Percentiles rank a stretch among this genome's conserved stretches.
phyloP scores from a whole-genome alignment of 208 protist species.

The Trypanosoma congolense region DNA sequence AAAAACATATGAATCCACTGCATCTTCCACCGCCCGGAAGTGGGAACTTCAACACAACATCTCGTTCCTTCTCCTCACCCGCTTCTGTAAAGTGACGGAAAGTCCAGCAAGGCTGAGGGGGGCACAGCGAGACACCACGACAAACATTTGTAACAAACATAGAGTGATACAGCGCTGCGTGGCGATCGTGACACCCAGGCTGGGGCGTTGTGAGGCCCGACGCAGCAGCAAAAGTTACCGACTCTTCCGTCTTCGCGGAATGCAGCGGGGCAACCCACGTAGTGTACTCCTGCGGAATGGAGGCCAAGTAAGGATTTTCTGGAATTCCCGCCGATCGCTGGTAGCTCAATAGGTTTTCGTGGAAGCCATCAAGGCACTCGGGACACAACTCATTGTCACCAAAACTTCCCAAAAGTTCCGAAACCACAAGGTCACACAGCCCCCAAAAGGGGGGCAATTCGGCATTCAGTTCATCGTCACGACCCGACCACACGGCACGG shows the following conservation, averaged over 20 bases:
- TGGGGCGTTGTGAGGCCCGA: conserved; percentile 56
- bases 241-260: conserved; percentile 46
- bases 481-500: conserved; percentile 39
- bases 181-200: conserved; percentile 36
- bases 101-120: conserved; percentile 73
- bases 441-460: conserved; percentile 58
- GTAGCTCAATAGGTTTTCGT: conserved; percentile 47
- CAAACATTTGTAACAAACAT: conserved; percentile 70
- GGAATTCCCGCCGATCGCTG: conserved; percentile 34
- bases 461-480: conserved; percentile 6
- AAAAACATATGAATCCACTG: conserved; percentile 71
- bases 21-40: conserved; percentile 32
- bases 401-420: conserved; percentile 98
- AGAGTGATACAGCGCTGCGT: conserved; percentile 60
- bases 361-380: conserved; percentile 97
- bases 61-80: conserved; percentile 22
- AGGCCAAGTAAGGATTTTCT: conserved; percentile 40
- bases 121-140: conserved; percentile 38
- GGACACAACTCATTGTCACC: conserved; percentile 99
- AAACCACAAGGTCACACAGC: conserved; percentile 94
- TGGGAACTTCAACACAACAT: conserved; percentile 35
- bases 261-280: conserved; percentile 75
- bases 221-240: conserved; percentile 45
- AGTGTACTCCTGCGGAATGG: conserved; percentile 77
- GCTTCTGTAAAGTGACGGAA: conserved; percentile 46